Conservation (phyloP, 2,329 filamentous ascomycete genomes). For the Calonectria pteridis region DNA sequence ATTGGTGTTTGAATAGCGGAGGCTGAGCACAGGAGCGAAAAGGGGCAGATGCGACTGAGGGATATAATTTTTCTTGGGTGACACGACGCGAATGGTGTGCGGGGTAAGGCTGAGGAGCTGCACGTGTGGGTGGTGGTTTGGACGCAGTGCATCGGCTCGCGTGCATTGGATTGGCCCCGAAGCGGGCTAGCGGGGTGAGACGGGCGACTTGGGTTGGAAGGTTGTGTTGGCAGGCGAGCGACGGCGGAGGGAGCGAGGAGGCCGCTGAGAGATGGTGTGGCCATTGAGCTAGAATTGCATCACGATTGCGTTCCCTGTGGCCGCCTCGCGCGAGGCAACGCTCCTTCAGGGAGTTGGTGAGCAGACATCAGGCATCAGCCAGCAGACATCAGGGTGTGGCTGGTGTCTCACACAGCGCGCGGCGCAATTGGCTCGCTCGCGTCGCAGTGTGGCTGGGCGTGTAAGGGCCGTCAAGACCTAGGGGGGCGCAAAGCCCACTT, state of each 20-base stretch:
- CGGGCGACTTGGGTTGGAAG: neutral
- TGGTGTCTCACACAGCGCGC: neutral
- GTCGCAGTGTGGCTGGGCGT: neutral
- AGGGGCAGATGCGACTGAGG: neutral
- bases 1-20: neutral
- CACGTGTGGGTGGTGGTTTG: neutral
- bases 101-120: neutral
- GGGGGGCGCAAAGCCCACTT: neutral
- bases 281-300: neutral
- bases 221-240: neutral
- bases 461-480: conserved; percentile 6
- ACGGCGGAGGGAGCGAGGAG: neutral
- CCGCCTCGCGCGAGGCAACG: neutral
- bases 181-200: neutral
- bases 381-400: neutral
- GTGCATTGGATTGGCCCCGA: neutral
- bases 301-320: neutral
- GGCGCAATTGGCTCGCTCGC: neutral
- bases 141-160: neutral
- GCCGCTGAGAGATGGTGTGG: neutral
- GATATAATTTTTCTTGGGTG: conserved; percentile 1
- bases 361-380: no score
- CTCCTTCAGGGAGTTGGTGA: no score
- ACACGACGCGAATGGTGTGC: neutral
- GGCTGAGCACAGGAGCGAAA: neutral